Conservation (phyloP, 2,329 filamentous ascomycete species). For the Ceratocystis variospora region DNA sequence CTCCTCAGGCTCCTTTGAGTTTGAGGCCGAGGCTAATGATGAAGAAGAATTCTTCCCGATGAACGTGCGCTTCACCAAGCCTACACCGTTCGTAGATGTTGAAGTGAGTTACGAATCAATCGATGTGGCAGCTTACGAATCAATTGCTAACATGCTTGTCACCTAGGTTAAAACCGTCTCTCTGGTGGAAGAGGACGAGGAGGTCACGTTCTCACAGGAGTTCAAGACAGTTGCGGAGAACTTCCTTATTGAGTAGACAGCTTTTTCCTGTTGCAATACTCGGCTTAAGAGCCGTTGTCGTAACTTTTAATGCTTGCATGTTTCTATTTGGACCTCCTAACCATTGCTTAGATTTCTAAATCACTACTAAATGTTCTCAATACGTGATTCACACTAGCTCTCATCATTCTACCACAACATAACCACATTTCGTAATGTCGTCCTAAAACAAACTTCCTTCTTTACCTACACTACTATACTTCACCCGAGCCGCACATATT, state of each 20-base stretch:
- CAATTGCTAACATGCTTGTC: neutral
- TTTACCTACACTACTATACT: too few species aligned
- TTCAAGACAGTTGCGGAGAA: conserved; percentile 62
- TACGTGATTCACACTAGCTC: too few species aligned
- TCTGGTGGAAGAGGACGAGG: conserved; percentile 60
- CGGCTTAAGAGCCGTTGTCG: neutral
- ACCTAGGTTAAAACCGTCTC: conserved; percentile 50
- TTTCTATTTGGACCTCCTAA: neutral
- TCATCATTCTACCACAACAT: too few species aligned
- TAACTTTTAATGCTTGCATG: conserved; percentile 14
- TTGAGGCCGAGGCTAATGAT: conserved; percentile 74
- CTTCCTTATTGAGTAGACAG: conserved; percentile 57
- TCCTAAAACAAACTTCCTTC: too few species aligned
- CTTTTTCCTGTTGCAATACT: neutral
- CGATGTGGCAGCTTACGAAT: neutral
- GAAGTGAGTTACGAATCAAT: conserved; percentile 47
- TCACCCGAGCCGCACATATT: conserved; percentile 37
- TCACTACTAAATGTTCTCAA: too few species aligned
- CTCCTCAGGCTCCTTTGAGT: conserved; percentile 78
- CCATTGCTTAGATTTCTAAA: neutral
- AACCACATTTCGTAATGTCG: neutral
- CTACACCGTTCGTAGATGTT: conserved; percentile 75
- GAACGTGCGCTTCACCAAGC: conserved; percentile 78
- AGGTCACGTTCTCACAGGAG: conserved; percentile 72
- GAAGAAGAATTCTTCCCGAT: conserved; percentile 98